phyloP scores from a whole-genome alignment of 2,329 filamentous ascomycete genomes.

The Exophiala alcalophila region DNA sequence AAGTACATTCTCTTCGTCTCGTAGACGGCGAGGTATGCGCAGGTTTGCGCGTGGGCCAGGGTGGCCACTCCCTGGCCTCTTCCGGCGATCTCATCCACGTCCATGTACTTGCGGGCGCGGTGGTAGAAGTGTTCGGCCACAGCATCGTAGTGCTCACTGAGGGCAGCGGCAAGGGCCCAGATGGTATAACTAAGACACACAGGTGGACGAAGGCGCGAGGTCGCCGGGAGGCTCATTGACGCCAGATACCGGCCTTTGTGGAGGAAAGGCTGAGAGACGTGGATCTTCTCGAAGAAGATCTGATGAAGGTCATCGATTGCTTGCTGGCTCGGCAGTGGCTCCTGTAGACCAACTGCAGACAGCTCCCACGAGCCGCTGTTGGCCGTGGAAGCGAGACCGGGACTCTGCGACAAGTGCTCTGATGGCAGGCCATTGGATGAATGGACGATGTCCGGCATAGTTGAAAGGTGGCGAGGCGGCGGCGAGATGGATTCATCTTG shows the following conservation, averaged over 20 bases:
- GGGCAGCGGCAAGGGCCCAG: slow-evolving; percentile 3
- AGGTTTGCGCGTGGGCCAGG: slow-evolving; percentile 7
- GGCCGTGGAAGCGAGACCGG: not conserved
- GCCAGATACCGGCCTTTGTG: slow-evolving; percentile 8
- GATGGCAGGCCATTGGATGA: not conserved
- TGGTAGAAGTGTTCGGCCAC: slow-evolving; percentile 9
- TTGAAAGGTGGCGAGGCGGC: too few relatives aligned
- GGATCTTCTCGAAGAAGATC: slow-evolving; percentile 6
- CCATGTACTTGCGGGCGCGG: slow-evolving; percentile 10
- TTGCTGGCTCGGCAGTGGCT: slow-evolving; percentile 9
- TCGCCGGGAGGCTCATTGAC: slow-evolving; percentile 6
- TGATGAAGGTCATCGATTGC: slow-evolving; percentile 8
- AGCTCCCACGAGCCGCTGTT: slow-evolving; percentile 5
- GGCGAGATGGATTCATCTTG: too few relatives aligned
- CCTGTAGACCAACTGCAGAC: slow-evolving; percentile 5
- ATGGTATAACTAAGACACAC: slow-evolving; percentile 8
- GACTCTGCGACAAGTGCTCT: not conserved
- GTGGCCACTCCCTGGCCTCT: slow-evolving; percentile 7
- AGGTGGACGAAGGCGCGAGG: slow-evolving; percentile 8
- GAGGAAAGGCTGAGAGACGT: slow-evolving; percentile 1
- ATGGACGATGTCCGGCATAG: not conserved
- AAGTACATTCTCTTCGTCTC: slow-evolving; percentile 7
- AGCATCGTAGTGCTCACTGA: slow-evolving; percentile 9
- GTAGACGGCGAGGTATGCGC: slow-evolving; percentile 3
- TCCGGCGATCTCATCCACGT: slow-evolving; percentile 4